These are phyloP conservation scores for Solanum infundibuliforme DNA, from an alignment of 257 asterid species.

Conservation along the genomic window DNA sequence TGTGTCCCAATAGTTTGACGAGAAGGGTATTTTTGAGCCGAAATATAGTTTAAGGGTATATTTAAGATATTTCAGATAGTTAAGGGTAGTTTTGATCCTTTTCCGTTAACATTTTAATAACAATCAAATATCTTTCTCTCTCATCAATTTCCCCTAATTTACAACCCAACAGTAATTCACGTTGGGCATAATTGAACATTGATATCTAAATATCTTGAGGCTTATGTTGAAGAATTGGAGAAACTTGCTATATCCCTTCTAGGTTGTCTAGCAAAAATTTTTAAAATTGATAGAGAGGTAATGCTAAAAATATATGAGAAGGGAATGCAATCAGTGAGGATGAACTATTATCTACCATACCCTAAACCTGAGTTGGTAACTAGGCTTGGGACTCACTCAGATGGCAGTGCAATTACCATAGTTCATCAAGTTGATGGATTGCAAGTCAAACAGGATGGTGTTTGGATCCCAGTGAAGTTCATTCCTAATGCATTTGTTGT, in stretches of 20 bases:
- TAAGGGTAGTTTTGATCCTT: too few relatives aligned
- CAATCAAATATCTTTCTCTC: too few relatives aligned
- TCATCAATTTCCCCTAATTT: too few relatives aligned
- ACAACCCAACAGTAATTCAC: too few relatives aligned
- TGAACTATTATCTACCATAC: slow-evolving; percentile 63
- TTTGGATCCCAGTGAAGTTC: slow-evolving; percentile 50
- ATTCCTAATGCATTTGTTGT: slow-evolving; percentile 49
- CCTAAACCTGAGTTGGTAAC: slow-evolving; percentile 37
- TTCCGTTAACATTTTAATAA: too few relatives aligned
- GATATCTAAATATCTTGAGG: slow-evolving; percentile 15
- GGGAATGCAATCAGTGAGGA: slow-evolving; percentile 50
- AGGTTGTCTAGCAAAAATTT: slow-evolving; percentile 21
- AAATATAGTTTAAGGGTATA: too few relatives aligned
- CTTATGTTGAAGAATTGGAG: slow-evolving; percentile 31
- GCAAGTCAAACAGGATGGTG: slow-evolving; percentile 48
- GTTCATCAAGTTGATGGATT: slow-evolving; percentile 59
- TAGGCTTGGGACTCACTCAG: slow-evolving; percentile 59
- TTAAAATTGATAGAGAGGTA: slow-evolving; percentile 20
- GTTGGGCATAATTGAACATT: too few relatives aligned
- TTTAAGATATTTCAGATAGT: too few relatives aligned
- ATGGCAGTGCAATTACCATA: slow-evolving; percentile 42
- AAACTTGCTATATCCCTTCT: slow-evolving; percentile 19
- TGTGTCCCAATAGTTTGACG: too few relatives aligned
- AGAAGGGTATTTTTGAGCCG: too few relatives aligned
- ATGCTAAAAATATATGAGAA: slow-evolving; percentile 36